Percentiles rank a stretch among this genome's conserved stretches.
phyloP scores from a whole-genome alignment of 352 stramenopile genomes.

The Discostella stelligera region DNA sequence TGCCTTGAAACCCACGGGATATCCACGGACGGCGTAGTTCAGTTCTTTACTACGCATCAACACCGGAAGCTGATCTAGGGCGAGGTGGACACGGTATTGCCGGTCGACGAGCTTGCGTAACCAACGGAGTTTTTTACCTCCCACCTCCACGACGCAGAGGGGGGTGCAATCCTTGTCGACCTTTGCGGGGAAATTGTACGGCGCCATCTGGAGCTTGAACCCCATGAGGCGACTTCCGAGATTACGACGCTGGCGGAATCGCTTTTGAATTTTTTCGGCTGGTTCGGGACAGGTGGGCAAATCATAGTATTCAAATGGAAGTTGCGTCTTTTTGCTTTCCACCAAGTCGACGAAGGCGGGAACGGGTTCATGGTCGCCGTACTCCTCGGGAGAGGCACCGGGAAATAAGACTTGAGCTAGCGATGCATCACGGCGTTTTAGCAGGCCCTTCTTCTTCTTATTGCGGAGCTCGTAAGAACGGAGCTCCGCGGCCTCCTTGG shows the following conservation, averaged over 20 bases:
- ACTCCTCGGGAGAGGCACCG: conserved; percentile 71
- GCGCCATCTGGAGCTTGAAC: conserved; percentile 65
- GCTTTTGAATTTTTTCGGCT: conserved; percentile 52
- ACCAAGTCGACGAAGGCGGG: conserved; percentile 97
- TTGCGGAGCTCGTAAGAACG: conserved; percentile 70
- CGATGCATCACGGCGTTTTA: conserved; percentile 55
- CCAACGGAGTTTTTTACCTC: conserved; percentile 58
- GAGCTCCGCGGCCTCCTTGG: conserved; percentile 59
- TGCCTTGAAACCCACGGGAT: conserved; percentile 91
- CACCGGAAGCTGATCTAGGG: conserved; percentile 80
- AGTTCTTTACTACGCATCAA: conserved; percentile 78
- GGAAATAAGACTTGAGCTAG: conserved; percentile 77
- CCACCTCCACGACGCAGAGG: conserved; percentile 60
- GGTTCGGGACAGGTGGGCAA: conserved; percentile 88
- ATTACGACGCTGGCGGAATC: conserved; percentile 68
- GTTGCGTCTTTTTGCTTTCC: conserved; percentile 95
- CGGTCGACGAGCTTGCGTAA: conserved; percentile 68
- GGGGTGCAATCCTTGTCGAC: conserved; percentile 54
- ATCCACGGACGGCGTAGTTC: conserved; percentile 81
- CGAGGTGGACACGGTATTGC: conserved; percentile 85
- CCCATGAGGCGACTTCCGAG: conserved; percentile 73
- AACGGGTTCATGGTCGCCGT: conserved; percentile 78
- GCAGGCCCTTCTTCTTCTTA: conserved; percentile 74
- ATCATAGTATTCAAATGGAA: conserved; percentile 99
- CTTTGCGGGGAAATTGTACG: conserved; percentile 62